Conservation (phyloP, 2,329 filamentous ascomycete species). For the Neonectria neomacrospora region DNA sequence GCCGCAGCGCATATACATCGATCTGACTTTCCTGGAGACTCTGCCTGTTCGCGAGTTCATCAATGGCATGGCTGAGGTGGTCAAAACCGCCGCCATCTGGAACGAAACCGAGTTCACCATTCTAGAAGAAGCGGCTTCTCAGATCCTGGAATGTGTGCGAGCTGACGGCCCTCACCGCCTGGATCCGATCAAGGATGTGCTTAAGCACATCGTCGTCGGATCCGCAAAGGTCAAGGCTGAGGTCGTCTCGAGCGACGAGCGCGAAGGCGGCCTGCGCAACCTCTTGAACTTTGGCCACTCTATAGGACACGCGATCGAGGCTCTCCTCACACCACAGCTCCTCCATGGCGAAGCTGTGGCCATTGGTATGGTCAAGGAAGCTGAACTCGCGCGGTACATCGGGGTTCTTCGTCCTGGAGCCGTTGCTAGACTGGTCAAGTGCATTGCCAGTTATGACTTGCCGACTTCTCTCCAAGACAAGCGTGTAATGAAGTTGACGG, state of each 20-base stretch:
- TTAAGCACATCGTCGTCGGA: conserved; percentile 85
- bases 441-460: conserved; percentile 91
- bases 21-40: conserved; percentile 90
- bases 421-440: conserved; percentile 90
- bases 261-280: conserved; percentile 93
- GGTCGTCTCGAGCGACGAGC: conserved; percentile 93
- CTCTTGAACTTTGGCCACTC: conserved; percentile 98
- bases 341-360: conserved; percentile 96
- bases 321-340: conserved; percentile 93
- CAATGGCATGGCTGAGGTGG: conserved; percentile 98
- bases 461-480: conserved; percentile 88
- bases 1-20: conserved; percentile 92
- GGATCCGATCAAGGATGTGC: conserved; percentile 73
- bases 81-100: conserved; percentile 98
- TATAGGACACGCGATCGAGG: conserved; percentile 96
- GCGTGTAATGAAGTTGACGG: conserved; percentile 82
- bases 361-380: conserved; percentile 98
- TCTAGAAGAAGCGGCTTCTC: conserved; percentile 82
- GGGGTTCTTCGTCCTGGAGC: conserved; percentile 87
- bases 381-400: conserved; percentile 89
- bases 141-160: conserved; percentile 68
- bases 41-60: conserved; percentile 92
- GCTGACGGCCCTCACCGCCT: conserved; percentile 66
- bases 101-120: conserved; percentile 86
- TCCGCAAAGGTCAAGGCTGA: conserved; percentile 94